Conservation (phyloP, 768 basidiomycete species). For the Lentinus brumalis region DNA sequence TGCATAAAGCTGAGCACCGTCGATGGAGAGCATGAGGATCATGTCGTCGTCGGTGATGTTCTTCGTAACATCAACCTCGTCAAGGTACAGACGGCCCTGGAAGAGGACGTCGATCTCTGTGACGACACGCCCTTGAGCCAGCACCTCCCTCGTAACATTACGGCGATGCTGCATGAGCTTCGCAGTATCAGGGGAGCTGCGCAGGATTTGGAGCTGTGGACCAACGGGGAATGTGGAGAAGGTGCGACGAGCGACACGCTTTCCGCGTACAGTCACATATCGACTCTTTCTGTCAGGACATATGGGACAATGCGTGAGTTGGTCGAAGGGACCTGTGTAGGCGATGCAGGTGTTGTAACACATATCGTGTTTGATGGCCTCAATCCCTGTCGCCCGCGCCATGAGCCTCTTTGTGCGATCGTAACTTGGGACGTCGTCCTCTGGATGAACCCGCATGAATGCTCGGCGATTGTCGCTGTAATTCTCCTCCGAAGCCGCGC, state of each 20-base stretch:
- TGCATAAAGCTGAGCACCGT: slow-evolving; percentile 32
- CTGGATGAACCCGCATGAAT: too few relatives aligned
- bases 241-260: slow-evolving; percentile 30
- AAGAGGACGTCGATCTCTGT: slow-evolving; percentile 34
- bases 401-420: too few relatives aligned
- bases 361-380: background rate
- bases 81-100: slow-evolving; percentile 30
- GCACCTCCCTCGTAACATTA: background rate
- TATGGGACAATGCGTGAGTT: background rate
- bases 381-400: background rate
- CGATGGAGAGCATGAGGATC: slow-evolving; percentile 26
- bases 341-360: background rate
- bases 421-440: too few relatives aligned
- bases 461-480: too few relatives aligned
- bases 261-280: background rate
- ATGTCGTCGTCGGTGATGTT: slow-evolving; percentile 28
- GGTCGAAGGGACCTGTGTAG: background rate
- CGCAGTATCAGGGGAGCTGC: slow-evolving; percentile 11
- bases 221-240: slow-evolving; percentile 43
- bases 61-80: slow-evolving; percentile 12
- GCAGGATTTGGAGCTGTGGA: slow-evolving; percentile 45
- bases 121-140: background rate
- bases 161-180: background rate
- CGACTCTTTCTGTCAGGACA: background rate
- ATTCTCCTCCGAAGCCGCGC: too few relatives aligned